These are phyloP conservation scores for Adiantum capillusveneris DNA, from an alignment of 75 land plant species.

Conservation along the genomic window DNA sequence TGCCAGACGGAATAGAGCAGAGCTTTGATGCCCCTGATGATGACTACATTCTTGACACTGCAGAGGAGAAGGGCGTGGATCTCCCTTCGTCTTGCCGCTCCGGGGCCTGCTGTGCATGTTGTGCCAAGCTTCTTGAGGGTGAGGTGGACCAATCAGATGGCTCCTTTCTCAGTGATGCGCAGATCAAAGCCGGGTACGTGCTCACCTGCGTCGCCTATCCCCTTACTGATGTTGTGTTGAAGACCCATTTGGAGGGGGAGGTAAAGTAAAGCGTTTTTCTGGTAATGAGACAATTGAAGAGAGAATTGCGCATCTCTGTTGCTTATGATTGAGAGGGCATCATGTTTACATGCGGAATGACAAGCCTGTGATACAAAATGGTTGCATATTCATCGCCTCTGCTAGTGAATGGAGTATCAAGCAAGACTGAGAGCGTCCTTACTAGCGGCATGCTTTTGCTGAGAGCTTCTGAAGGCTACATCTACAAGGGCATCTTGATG, in stretches of 20 bases:
- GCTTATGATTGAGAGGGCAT: no score
- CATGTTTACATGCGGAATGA: no score
- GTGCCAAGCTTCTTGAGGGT: slow-evolving; percentile 41
- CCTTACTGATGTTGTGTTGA: slow-evolving; percentile 54
- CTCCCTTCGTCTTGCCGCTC: slow-evolving; percentile 75
- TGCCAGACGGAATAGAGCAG: slow-evolving; percentile 42
- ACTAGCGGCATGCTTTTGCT: no score
- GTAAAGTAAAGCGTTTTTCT: no score
- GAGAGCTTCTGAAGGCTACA: no score
- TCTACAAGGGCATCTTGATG: no score
- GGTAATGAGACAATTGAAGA: no score
- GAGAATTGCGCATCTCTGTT: no score
- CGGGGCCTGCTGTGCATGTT: slow-evolving; percentile 76
- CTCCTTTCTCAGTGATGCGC: slow-evolving; percentile 65
- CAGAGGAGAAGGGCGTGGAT: slow-evolving; percentile 53
- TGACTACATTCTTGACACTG: slow-evolving; percentile 50
- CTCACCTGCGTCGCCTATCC: slow-evolving; percentile 72
- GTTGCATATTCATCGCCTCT: no score
- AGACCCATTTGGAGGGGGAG: slow-evolving; percentile 59
- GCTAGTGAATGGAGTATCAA: no score
- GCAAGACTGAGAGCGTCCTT: no score
- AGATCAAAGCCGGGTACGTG: slow-evolving; percentile 51
- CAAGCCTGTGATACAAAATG: no score
- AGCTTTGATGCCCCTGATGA: slow-evolving; percentile 66
- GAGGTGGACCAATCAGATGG: slow-evolving; percentile 69